Conservation (phyloP, 2,329 filamentous ascomycete species). For the Pseudogymnoascus sp. region DNA sequence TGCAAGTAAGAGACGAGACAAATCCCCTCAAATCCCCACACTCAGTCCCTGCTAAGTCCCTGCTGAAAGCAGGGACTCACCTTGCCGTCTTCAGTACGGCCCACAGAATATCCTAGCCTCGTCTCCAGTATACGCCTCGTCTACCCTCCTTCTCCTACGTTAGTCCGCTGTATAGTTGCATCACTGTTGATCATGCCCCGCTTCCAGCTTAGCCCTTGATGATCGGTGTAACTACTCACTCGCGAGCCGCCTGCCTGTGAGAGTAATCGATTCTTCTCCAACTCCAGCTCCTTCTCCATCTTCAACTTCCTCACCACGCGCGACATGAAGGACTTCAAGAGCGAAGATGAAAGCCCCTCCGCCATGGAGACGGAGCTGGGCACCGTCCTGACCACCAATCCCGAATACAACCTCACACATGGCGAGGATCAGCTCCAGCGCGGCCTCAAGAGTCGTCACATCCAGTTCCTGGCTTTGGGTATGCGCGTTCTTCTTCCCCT, state of each 20-base stretch:
- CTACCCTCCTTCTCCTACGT: neutral
- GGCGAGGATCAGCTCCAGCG: conserved; percentile 40
- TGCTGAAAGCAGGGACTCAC: neutral
- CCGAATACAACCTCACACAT: conserved; percentile 32
- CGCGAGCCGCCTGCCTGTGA: neutral
- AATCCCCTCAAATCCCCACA: conserved; percentile 8
- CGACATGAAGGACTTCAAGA: conserved; percentile 8
- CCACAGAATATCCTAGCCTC: neutral
- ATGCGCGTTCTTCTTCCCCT: conserved; percentile 14
- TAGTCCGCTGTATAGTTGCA: conserved; percentile 1
- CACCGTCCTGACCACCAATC: conserved; percentile 19
- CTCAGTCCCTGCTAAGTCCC: neutral
- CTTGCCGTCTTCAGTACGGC: neutral
- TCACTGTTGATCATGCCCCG: conserved; percentile 3
- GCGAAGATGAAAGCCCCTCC: conserved; percentile 10
- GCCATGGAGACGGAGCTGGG: conserved; percentile 11
- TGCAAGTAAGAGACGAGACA: neutral
- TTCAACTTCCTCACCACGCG: conserved; percentile 7
- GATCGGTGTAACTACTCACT: conserved; percentile 8
- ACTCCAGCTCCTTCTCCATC: neutral
- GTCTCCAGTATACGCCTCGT: conserved; percentile 2
- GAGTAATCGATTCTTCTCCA: neutral
- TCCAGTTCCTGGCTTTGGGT: conserved; percentile 52
- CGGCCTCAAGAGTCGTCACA: conserved; percentile 51
- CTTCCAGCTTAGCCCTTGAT: conserved; percentile 3